Evolutionary conservation across 192 early-diverging fungal species (phyloP).

Genomic region (Backusella mclennaniae): DNA sequence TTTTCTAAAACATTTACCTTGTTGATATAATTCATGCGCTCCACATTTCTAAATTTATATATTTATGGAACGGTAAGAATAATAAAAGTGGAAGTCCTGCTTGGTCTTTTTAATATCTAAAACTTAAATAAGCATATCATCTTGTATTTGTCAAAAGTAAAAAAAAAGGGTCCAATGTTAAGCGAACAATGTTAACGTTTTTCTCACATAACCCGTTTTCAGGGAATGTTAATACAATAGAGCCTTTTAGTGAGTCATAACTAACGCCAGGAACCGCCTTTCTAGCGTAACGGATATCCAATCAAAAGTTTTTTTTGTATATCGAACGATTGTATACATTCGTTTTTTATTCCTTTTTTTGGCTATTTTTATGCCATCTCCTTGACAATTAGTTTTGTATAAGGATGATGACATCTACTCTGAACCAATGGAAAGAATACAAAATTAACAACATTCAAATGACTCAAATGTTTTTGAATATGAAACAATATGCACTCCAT

Average conservation of each 20-base stretch:
- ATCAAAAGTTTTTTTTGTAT: neutral
- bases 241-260: neutral
- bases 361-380: neutral
- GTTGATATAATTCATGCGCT: neutral
- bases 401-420: neutral
- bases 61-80: too few relatives aligned
- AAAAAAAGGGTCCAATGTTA: too few relatives aligned
- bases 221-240: neutral
- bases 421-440: neutral
- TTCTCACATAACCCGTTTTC: too few relatives aligned
- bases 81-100: too few relatives aligned
- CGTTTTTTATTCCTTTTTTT: neutral
- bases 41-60: neutral
- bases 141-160: too few relatives aligned
- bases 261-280: neutral
- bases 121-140: too few relatives aligned
- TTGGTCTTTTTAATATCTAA: too few relatives aligned
- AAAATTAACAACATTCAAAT: neutral
- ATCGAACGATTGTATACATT: neutral
- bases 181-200: too few relatives aligned
- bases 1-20: neutral
- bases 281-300: neutral
- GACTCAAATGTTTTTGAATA: neutral
- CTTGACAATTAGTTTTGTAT: neutral
- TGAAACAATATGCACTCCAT: neutral